Evolutionary conservation across 495 filamentous ascomycete genomes (phyloP).

Genomic region (Hyaloscypha bicolor): DNA sequence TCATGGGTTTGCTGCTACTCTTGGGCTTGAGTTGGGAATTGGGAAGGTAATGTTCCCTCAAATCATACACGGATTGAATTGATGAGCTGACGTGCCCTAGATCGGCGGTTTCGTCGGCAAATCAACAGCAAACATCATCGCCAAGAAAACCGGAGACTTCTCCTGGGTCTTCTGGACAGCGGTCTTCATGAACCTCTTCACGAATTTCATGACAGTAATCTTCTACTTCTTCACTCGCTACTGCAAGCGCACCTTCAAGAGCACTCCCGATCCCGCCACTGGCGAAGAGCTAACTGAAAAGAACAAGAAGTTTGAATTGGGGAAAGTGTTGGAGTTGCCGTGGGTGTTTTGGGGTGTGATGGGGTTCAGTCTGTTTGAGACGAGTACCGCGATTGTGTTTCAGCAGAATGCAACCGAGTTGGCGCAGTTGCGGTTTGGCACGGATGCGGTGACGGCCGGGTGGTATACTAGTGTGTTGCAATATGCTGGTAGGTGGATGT

Average conservation of each 20-base stretch:
- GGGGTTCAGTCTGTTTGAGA: conserved; percentile 47
- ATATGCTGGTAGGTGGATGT: conserved; percentile 40
- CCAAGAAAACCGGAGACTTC: conserved; percentile 47
- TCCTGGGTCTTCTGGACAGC: conserved; percentile 50
- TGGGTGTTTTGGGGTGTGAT: conserved; percentile 49
- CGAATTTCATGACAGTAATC: conserved; percentile 40
- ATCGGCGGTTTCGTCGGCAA: conserved; percentile 43
- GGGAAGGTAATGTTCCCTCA: conserved; percentile 36
- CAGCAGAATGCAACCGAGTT: conserved; percentile 48
- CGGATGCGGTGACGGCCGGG: conserved; percentile 44
- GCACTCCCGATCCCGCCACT: conserved; percentile 42
- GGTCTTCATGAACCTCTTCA: conserved; percentile 52
- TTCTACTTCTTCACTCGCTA: conserved; percentile 49
- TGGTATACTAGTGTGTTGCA: conserved; percentile 48
- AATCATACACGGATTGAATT: background rate
- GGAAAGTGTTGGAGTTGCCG: conserved; percentile 46
- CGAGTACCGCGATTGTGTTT: conserved; percentile 43
- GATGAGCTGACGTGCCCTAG: conserved; percentile 1
- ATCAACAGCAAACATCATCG: conserved; percentile 43
- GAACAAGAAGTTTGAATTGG: conserved; percentile 47
- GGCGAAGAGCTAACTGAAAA: conserved; percentile 46
- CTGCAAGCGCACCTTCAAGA: conserved; percentile 37
- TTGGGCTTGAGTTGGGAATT: conserved; percentile 42
- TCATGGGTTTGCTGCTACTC: conserved; percentile 48
- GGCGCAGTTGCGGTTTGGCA: conserved; percentile 45